These are phyloP conservation scores for Marsdenia floribunda DNA, from an alignment of 257 asterid species.

Conservation along the genomic window DNA sequence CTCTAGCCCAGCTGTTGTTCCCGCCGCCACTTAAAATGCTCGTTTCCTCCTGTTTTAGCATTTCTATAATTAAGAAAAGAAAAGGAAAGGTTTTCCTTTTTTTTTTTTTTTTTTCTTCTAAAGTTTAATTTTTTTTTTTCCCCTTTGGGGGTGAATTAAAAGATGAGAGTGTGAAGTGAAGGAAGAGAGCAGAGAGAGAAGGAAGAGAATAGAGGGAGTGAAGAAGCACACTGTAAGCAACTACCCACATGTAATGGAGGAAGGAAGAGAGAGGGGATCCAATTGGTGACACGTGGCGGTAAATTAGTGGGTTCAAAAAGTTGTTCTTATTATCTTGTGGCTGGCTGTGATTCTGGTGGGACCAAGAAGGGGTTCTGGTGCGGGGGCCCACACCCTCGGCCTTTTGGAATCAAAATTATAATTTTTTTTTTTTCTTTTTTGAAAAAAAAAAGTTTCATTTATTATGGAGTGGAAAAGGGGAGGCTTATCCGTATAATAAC, in stretches of 20 bases:
- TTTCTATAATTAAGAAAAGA: neutral
- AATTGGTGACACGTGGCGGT: conserved; percentile 41
- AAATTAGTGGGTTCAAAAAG: conserved; percentile 40
- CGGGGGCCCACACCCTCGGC: conserved; percentile 11
- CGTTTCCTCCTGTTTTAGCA: conserved; percentile 32
- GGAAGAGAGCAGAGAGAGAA: neutral
- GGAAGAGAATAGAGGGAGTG: neutral
- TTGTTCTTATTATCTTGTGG: conserved; percentile 42
- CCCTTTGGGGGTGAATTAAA: neutral
- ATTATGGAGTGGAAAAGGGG: neutral
- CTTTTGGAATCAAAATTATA: conserved; percentile 22
- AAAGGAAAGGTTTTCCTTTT: neutral
- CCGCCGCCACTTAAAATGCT: conserved; percentile 1
- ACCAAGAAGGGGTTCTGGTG: neutral
- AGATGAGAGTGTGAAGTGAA: neutral
- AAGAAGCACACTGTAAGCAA: conserved; percentile 4
- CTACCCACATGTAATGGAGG: conserved; percentile 3
- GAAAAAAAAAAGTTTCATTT: neutral
- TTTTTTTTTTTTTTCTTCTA: too few species aligned
- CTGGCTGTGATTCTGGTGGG: conserved; percentile 24
- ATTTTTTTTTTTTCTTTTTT: too few species aligned
- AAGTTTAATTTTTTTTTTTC: too few species aligned
- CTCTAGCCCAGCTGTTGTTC: conserved; percentile 33
- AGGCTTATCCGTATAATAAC: too few species aligned
- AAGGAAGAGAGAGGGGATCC: conserved; percentile 26